phyloP scores from a whole-genome alignment of 768 basidiomycete genomes.

The Phylloporus scabripes region DNA sequence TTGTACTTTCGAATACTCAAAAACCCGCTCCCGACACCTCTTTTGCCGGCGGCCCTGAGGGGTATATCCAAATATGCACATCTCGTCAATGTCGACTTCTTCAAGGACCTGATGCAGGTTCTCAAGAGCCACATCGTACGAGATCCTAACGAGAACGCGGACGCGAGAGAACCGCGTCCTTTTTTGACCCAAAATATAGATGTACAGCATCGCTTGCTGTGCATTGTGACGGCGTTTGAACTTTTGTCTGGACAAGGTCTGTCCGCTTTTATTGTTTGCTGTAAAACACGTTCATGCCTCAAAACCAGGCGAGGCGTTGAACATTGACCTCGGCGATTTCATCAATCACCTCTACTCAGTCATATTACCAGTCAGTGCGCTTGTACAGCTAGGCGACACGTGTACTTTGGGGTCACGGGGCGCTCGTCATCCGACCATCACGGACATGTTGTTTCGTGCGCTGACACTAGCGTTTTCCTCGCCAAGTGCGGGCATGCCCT shows the following conservation, averaged over 20 bases:
- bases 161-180: slow-evolving; percentile 27
- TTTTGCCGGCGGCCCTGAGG: slow-evolving; percentile 82
- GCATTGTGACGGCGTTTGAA: slow-evolving; percentile 96
- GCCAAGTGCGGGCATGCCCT: slow-evolving; percentile 53
- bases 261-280: slow-evolving; percentile 6
- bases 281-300: slow-evolving; percentile 4
- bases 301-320: slow-evolving; percentile 83
- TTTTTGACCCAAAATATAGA: slow-evolving; percentile 32
- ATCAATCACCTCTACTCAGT: slow-evolving; percentile 77
- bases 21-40: slow-evolving; percentile 66
- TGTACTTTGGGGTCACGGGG: slow-evolving; percentile 30
- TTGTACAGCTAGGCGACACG: slow-evolving; percentile 56
- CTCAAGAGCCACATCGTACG: slow-evolving; percentile 71
- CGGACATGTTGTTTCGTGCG: slow-evolving; percentile 82
- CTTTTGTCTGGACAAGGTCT: slow-evolving; percentile 92
- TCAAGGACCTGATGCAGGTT: slow-evolving; percentile 88
- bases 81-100: slow-evolving; percentile 97
- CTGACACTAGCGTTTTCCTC: slow-evolving; percentile 79
- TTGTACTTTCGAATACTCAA: slow-evolving; percentile 96
- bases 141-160: slow-evolving; percentile 37
- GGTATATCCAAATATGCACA: slow-evolving; percentile 94
- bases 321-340: slow-evolving; percentile 91
- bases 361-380: slow-evolving; percentile 67
- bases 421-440: slow-evolving; percentile 34
- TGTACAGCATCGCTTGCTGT: slow-evolving; percentile 63